phyloP scores from a whole-genome alignment of 768 basidiomycete species.

The Tulasnella sp. region DNA sequence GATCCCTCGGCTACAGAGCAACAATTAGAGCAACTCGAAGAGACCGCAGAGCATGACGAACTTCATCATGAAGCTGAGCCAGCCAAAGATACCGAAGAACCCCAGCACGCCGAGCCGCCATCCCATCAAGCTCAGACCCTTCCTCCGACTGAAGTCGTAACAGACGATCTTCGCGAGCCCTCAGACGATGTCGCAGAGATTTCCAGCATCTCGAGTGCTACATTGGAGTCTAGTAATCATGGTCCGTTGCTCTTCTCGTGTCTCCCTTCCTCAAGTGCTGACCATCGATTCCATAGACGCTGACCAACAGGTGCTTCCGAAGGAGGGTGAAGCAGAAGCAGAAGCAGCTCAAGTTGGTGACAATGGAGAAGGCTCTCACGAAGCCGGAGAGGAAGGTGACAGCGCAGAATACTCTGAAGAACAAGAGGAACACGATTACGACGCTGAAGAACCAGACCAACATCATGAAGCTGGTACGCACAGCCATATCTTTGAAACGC shows the following conservation, averaged over 20 bases:
- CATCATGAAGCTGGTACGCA: neutral
- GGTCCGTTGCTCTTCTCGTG: neutral
- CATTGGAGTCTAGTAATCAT: constrained; percentile 9
- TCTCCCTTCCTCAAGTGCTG: too few relatives aligned
- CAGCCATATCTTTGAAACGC: too few relatives aligned
- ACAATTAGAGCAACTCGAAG: too few relatives aligned
- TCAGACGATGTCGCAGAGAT: neutral
- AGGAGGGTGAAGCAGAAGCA: too few relatives aligned
- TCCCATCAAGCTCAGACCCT: neutral
- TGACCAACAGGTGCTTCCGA: too few relatives aligned
- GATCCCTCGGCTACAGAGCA: too few relatives aligned
- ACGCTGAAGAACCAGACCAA: neutral
- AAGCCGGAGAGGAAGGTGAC: neutral
- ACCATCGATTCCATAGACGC: too few relatives aligned
- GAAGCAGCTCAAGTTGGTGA: too few relatives aligned
- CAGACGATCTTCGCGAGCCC: neutral
- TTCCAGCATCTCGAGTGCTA: neutral
- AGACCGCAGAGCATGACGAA: constrained; percentile 6
- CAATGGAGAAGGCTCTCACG: neutral
- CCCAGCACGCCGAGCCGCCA: too few relatives aligned
- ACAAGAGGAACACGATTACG: neutral
- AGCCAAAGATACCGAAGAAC: neutral
- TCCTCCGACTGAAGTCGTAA: too few relatives aligned
- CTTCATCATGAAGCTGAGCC: neutral
- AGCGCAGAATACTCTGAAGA: constrained; percentile 1